Conservation (phyloP, 1,284 basidiomycete species). For the Ustilago tritici region DNA sequence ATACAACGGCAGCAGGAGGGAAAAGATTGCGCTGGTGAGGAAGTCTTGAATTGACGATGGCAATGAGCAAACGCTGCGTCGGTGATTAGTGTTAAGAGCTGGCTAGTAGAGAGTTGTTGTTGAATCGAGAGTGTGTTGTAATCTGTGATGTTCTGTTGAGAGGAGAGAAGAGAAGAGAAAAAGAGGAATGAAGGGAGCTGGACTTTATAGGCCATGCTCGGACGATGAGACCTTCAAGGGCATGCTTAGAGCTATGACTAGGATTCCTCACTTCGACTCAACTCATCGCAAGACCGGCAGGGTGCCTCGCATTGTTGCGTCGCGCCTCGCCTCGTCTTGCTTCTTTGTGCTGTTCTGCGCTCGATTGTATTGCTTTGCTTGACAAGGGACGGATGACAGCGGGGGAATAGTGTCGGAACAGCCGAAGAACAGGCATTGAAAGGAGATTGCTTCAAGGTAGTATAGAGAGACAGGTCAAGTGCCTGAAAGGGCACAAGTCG, state of each 20-base stretch:
- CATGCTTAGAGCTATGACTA: slow-evolving; percentile 17
- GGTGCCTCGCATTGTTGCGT: slow-evolving; percentile 11
- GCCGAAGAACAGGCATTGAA: background rate
- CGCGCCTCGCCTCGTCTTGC: background rate
- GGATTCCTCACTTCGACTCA: slow-evolving; percentile 2
- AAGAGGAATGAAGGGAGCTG: slow-evolving; percentile 2
- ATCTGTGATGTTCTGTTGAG: slow-evolving; percentile 25
- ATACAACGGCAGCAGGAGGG: slow-evolving; percentile 28
- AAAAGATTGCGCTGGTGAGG: slow-evolving; percentile 28
- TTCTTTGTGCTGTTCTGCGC: background rate
- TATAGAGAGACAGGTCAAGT: background rate
- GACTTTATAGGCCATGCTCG: slow-evolving; percentile 30
- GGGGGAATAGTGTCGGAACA: slow-evolving; percentile 6
- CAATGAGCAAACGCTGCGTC: slow-evolving; percentile 46
- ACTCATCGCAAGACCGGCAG: slow-evolving; percentile 12
- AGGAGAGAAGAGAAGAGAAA: slow-evolving; percentile 23
- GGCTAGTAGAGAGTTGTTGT: slow-evolving; percentile 18
- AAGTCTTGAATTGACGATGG: slow-evolving; percentile 16
- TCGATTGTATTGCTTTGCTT: background rate
- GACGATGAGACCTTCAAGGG: slow-evolving; percentile 11
- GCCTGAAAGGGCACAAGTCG: background rate
- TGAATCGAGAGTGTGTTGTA: slow-evolving; percentile 32
- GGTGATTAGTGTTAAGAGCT: slow-evolving; percentile 29
- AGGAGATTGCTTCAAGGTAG: background rate
- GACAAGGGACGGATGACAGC: background rate